Conservation (phyloP, 306 rosid genomes). For the Carpinus viminea region DNA sequence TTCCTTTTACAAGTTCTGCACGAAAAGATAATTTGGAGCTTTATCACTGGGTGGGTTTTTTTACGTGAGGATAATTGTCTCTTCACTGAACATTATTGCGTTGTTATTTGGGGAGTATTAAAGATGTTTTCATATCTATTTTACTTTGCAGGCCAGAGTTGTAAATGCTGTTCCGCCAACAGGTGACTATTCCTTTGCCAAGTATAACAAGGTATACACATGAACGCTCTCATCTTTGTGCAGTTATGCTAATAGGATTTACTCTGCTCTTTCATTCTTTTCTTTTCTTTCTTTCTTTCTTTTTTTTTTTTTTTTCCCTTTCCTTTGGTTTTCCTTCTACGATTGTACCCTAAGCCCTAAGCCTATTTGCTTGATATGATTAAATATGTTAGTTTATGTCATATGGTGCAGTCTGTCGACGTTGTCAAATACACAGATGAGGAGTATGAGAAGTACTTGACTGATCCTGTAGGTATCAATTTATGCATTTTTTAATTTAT, state of each 20-base stretch:
- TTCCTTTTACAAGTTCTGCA: constrained; percentile 88
- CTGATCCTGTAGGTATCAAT: constrained; percentile 78
- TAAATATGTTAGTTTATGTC: constrained; percentile 29
- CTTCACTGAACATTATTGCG: neutral
- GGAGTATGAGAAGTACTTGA: constrained; percentile 83
- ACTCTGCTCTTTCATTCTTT: neutral
- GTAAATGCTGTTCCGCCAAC: constrained; percentile 88
- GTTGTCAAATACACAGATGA: constrained; percentile 81
- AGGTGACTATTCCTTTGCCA: constrained; percentile 95
- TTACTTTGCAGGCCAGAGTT: constrained; percentile 66
- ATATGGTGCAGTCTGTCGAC: constrained; percentile 77
- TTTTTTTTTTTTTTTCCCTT: neutral
- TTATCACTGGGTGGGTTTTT: constrained; percentile 79
- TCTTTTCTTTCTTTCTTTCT: no score
- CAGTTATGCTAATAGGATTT: neutral
- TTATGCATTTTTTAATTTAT: neutral
- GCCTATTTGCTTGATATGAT: constrained; percentile 10
- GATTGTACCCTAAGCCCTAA: neutral
- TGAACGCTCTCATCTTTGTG: constrained; percentile 4
- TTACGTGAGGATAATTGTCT: neutral
- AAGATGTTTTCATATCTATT: constrained; percentile 18
- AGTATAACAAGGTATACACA: constrained; percentile 79
- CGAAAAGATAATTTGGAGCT: constrained; percentile 89
- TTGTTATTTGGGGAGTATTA: neutral
- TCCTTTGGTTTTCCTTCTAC: constrained; percentile 1